Conservation (phyloP, 768 basidiomycete species). For the Mycena rebaudengoi region DNA sequence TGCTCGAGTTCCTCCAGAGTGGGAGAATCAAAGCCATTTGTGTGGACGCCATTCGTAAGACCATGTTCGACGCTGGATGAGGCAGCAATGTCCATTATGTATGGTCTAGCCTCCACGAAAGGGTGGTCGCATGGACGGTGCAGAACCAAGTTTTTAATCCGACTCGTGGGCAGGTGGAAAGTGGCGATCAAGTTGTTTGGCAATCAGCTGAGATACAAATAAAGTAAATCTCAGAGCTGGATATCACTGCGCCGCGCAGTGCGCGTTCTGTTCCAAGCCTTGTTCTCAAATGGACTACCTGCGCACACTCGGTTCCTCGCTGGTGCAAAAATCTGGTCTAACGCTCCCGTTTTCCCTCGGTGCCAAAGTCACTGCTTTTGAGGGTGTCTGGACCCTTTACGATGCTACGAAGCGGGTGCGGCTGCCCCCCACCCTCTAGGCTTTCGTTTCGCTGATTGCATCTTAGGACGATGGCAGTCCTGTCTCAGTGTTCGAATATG, state of each 20-base stretch:
- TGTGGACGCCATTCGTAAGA: constrained; percentile 35
- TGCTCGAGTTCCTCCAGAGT: constrained; percentile 68
- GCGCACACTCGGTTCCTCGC: constrained; percentile 79
- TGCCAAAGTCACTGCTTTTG: constrained; percentile 70
- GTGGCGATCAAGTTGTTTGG: background rate
- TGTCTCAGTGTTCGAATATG: constrained; percentile 94
- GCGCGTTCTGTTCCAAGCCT: background rate
- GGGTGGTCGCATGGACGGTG: constrained; percentile 13
- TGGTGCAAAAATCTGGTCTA: constrained; percentile 94
- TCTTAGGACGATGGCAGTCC: constrained; percentile 84
- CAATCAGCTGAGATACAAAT: background rate
- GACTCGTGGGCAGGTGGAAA: background rate
- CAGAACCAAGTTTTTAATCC: constrained; percentile 1
- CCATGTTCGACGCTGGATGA: constrained; percentile 12
- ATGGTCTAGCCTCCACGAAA: constrained; percentile 7
- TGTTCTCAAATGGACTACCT: constrained; percentile 75
- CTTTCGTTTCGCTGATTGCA: constrained; percentile 18
- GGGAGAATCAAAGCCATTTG: constrained; percentile 39
- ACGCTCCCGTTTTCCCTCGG: constrained; percentile 90
- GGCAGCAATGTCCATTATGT: constrained; percentile 14
- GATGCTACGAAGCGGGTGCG: constrained; percentile 88
- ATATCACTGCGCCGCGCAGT: background rate
- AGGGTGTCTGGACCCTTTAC: constrained; percentile 84
- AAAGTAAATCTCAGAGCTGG: too few relatives aligned
- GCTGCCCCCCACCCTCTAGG: background rate